Evolutionary conservation across 441 rosid species (phyloP), one percentile per base, ranked within the genome.

Genomic region (Pelargonium hybrid): DNA sequence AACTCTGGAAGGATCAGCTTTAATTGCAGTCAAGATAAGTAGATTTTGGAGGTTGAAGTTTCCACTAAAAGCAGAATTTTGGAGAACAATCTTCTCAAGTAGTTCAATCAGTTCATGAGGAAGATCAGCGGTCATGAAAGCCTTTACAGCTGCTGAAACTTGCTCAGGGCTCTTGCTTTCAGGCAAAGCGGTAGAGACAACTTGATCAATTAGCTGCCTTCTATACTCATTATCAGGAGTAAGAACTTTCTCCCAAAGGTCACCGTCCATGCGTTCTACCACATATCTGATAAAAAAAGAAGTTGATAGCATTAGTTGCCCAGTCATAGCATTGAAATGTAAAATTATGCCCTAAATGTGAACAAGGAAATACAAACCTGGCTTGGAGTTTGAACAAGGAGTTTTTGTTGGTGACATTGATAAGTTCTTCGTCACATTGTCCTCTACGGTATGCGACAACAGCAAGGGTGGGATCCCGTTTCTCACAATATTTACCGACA

Each of bases 111-210:
- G 85, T 82, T 96, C 99, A 76, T 92, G 99, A 0, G 99, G 99
- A 47, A 96, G 85, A 82, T 96, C 99, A 71, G 99, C 98, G 56
- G 98, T 90, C 99, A 96, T 96, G 82, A 96, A 96, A 79, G 99
- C 99, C 84, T 96, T 92, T 69, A 93, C 99, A 76, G 99, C 94
- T 37, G 97, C 99, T 73, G 99, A 92, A 73, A 96, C 99, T 87
- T 96, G 99, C 68, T 96, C 97, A 67, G 99, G 98, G 73, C 98
- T 96, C 88, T 93, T 93, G 90, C 97, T 96, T 78, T 96, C 99
- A 11, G 99, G 98, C 82, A 96, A 82, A 76, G 99, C 98, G 74
- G 99, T 96, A 52, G 99, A 96, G 31, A 91, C 98, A 71, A 96
- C 99, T 80, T 96, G 99, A 82, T 96, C 99, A 54, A 96, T 96